Conservation (phyloP, 306 rosid genomes). For the Vigna trinervia region DNA sequence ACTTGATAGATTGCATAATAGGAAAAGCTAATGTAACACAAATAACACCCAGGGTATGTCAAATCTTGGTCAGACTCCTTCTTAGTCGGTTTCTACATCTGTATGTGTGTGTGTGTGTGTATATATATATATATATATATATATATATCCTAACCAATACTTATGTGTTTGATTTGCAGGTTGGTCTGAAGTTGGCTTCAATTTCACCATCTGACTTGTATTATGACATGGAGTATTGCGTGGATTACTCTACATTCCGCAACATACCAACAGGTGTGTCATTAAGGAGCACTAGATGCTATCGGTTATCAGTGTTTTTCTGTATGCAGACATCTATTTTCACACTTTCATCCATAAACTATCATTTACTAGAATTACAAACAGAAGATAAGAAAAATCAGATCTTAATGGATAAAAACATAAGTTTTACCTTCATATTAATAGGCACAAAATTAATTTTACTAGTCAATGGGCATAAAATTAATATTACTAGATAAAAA, state of each 20-base stretch:
- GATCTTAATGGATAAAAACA: too few species aligned
- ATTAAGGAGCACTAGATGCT: constrained; percentile 35
- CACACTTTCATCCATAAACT: constrained; percentile 23
- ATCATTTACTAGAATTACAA: too few species aligned
- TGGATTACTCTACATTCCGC: constrained; percentile 89
- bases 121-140: too few species aligned
- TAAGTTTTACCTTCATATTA: too few species aligned
- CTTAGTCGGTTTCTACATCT: constrained; percentile 15
- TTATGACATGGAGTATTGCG: constrained; percentile 93
- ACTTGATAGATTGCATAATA: constrained; percentile 75
- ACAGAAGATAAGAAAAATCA: too few species aligned
- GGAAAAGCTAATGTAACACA: constrained; percentile 70
- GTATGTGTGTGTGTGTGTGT: neutral
- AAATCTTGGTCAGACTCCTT: constrained; percentile 37
- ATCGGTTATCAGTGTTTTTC: neutral
- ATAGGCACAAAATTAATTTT: too few species aligned
- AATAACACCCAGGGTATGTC: constrained; percentile 71
- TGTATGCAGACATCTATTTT: constrained; percentile 15
- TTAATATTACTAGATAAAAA: too few species aligned
- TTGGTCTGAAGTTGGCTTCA: constrained; percentile 60
- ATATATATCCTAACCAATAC: neutral
- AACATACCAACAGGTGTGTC: constrained; percentile 62
- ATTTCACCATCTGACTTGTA: constrained; percentile 63
- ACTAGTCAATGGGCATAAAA: too few species aligned
- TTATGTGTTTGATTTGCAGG: constrained; percentile 53